Evolutionary conservation across 2,329 filamentous ascomycete species (phyloP), one percentile per base, ranked within the genome.

Genomic region (Ophiostoma sp.): DNA sequence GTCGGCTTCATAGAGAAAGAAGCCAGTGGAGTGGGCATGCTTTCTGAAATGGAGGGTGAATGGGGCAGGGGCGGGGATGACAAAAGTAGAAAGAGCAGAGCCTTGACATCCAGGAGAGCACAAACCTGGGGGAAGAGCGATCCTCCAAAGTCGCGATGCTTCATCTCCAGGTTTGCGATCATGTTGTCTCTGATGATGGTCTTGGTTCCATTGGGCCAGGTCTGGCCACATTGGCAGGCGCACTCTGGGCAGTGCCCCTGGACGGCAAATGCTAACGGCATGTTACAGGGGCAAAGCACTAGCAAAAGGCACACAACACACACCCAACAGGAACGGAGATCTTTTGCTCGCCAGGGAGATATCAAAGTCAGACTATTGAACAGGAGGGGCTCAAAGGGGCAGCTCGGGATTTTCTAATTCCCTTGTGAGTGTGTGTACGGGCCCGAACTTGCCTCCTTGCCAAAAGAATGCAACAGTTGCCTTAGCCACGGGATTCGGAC

Each of bases 281-380:
- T 39, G 59, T 25, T 63, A 42, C 59, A 64, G 59, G 59, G 59
- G 59, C 59, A 39, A 39, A 64, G 33, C 19, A n/a, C 59, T 25
- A 64, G 59, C n/a, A 39, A 36, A 64, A 36, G 59, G n/a, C 19
- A 22, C 50, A 42, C 39, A 42, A 42, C 11, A 12, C 11, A 42
- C 11, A 12, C 5, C 39, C 25, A 17, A 8, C 55, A 33, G 55
- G 25, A 11, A 59, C 11, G 55, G 28, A 61, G 28, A 61, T 36
- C 57, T 3, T 36, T 61, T 36, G 28, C 8, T 33, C 31, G 31
- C 52, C 52, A 28, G 52, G 15, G 57, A 61, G 22, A 15, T 12
- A 55, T 25, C 15, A 22, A 55, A 52, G 4, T 11, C 2, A 12
- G 50, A 22, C 50, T 25, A 28, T 19, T 28, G 50, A 28, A 52